Evolutionary conservation across 225 moss, liverwort and hornwort genomes (phyloP), one percentile per base, ranked within the genome.

Genomic region (Physcomitrellopsis africana): DNA sequence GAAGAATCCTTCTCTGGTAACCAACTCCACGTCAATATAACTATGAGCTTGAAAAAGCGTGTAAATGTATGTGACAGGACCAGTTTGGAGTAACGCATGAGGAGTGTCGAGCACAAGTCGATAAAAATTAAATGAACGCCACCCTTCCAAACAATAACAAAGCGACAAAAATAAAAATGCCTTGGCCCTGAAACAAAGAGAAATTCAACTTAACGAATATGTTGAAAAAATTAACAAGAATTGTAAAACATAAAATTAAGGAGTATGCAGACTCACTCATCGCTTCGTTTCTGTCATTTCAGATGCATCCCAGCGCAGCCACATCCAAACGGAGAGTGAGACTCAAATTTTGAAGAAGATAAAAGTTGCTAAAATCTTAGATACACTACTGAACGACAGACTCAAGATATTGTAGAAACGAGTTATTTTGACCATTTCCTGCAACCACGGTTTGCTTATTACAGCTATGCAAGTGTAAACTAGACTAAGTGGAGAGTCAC

Each of bases 251-350:
- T 7, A 10, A 27, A 10, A n/a, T 18, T 45, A 26, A 9, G 16
- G 19, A 68, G 37, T 11, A 60, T 12, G 7, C 15, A 60, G 29
- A 87, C 62, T 90, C 76, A 74, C 81, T 81, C 81, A 51, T 88
- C 84, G 69, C 72, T 84, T 79, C 80, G 83, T 83, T 90, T 76
- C 90, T 79, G 82, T 63, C 4, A 60, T 47, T 68, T 51, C 55
- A 67, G 52, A 44, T 60, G 62, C 70, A 41, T 65, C 70, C 62
- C 44, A 54, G 17, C 42, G 69, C 19, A 56, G 65, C 56, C 52
- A 37, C 47, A 22, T 41, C 17, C 69, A 67, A 62, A 70, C 43
- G 51, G 11, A 32, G 42, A 52, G 63, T 76, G 18, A 60, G 68
- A 63, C 26, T 48, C 42, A 16, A 57, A 1, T 16, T 65, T 65